Base-by-base conservation (phyloP, 116 monocot genomes). In the Cymodocea nodosa region DNA sequence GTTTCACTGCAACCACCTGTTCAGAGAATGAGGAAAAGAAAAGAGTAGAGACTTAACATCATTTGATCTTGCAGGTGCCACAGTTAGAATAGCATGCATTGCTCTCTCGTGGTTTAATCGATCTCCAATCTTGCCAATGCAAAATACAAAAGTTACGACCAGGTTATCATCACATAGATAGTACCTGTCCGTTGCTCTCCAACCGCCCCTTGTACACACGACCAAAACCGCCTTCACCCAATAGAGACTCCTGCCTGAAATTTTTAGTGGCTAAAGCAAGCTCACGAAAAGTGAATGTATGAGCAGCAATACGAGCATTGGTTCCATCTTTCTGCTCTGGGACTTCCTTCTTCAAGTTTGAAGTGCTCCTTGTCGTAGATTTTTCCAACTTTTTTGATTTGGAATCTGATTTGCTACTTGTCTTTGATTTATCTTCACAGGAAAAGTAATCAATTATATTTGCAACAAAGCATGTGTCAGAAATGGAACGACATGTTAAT, bases 191-290 rank as follows among this genome's bases (percentile, higher is more conserved):
- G 30, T 68, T 82, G 68, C 53, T 77, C 65, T 85, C 85, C 68
- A 89, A 73, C 7, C 56, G 75, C 18, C 89, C 89, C 75, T 84
- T 89, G 61, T 89, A 80, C 2, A 89, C 85, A 51, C 81, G 82
- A 55, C 89, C 89, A 76, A 89, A 89, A 59, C 89, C 89, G n/a
- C 89, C 85, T 76, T 89, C 83, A 15, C 89, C 89, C 66, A 89
- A 60, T 60, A 85, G 74, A 59, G 71, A 89, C 55, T 89, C 89
- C 65, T 76, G 75, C 52, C 78, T 73, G 51, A 89, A 89, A 62
- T 85, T 89, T 60, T 78, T 89, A 9, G 89, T 89, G 9, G 81
- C 83, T 4, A 76, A 71, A 35, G 89, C 85, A 66, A 89, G 85
- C 67, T 85, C 83, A 20, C 80, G 74, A 59, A 83, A 89, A 13